phyloP scores from a whole-genome alignment of 108 stramenopile species.

The Cyclotella choctawhatcheeana region DNA sequence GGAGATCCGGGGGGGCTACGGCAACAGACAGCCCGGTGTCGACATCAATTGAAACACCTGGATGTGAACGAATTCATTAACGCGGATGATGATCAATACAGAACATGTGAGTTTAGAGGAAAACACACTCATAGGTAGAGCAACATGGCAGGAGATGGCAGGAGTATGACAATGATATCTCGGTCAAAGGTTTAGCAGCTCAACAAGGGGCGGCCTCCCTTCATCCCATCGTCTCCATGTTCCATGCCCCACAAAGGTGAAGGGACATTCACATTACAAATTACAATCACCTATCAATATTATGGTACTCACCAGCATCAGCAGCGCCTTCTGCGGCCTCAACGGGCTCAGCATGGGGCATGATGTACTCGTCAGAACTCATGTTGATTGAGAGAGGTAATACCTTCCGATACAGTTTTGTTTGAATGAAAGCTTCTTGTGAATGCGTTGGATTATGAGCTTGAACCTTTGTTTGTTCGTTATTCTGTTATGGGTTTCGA shows the following conservation, averaged over 20 bases:
- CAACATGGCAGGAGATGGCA: background rate
- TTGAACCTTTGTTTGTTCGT: too few species aligned
- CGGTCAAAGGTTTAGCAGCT: background rate
- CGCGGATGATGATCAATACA: background rate
- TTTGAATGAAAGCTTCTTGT: background rate
- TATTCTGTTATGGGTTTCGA: too few species aligned
- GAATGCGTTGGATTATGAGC: constrained; percentile 10
- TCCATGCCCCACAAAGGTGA: background rate
- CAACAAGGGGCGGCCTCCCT: background rate
- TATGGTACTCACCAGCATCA: background rate
- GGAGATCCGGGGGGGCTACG: constrained; percentile 7
- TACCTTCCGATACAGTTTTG: constrained; percentile 5
- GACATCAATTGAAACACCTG: constrained; percentile 14
- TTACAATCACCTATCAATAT: background rate
- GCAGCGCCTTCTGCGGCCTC: background rate
- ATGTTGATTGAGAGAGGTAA: constrained; percentile 16
- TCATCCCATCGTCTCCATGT: background rate
- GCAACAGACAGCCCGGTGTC: constrained; percentile 12
- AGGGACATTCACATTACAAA: background rate
- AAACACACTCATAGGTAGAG: background rate
- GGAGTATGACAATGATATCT: too few species aligned
- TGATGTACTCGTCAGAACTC: constrained; percentile 1
- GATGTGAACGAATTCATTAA: background rate
- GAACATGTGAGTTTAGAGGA: background rate
- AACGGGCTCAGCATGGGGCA: background rate